A percentile compares a stretch with the other conserved stretches of the same genome.
These are phyloP conservation scores for Tricholoma hemisulphureum DNA, from an alignment of 768 basidiomycete species.

Conservation along the genomic window DNA sequence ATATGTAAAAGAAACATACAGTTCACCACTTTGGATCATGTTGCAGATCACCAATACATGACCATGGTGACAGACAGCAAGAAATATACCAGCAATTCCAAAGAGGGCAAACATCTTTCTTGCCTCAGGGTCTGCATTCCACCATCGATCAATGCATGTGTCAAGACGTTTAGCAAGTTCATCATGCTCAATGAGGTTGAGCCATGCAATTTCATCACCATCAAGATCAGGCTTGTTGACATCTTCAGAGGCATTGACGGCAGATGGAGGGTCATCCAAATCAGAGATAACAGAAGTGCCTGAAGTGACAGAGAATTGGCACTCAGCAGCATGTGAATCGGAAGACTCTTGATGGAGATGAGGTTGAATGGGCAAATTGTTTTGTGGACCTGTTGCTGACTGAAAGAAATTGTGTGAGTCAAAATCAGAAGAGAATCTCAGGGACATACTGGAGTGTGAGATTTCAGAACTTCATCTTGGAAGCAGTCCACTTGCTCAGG, in stretches of 20 bases:
- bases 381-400: background rate
- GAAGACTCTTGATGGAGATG: no score
- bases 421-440: background rate
- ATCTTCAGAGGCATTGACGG: background rate
- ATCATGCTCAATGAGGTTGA: constrained; percentile 15
- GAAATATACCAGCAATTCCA: constrained; percentile 23
- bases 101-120: constrained; percentile 15
- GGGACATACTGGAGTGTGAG: background rate
- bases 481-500: background rate
- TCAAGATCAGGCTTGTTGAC: background rate
- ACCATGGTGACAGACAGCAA: no score
- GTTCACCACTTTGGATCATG: background rate
- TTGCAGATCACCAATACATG: no score
- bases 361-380: background rate
- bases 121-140: background rate
- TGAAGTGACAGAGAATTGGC: background rate
- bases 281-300: background rate
- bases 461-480: background rate
- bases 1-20: background rate
- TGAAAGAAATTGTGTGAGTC: background rate
- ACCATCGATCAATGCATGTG: constrained; percentile 15
- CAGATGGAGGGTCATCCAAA: background rate
- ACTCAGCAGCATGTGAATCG: no score
- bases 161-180: constrained; percentile 8
- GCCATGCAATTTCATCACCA: constrained; percentile 13